phyloP scores from a whole-genome alignment of 441 rosid species.

The Macaranga tanarius region DNA sequence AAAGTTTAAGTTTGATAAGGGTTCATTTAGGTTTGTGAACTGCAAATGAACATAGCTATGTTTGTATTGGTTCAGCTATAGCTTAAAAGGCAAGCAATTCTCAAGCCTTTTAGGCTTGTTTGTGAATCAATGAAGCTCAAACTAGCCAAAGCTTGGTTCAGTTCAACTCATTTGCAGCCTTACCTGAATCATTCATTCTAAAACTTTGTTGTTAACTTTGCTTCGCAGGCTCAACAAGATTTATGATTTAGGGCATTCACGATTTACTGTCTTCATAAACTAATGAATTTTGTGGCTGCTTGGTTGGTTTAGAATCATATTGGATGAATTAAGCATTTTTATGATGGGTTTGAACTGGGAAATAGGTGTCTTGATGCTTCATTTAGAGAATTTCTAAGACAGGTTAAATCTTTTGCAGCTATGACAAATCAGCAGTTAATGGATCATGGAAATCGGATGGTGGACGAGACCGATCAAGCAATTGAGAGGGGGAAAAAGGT shows the following conservation, averaged over 20 bases:
- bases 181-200: no score
- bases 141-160: no score
- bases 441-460: conserved; percentile 75
- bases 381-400: conserved; percentile 21
- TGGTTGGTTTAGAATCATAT: neutral
- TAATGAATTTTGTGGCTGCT: neutral
- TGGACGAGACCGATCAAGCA: conserved; percentile 96
- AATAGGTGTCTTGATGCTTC: neutral
- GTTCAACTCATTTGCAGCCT: no score
- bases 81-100: no score
- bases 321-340: conserved; percentile 3
- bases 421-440: conserved; percentile 87
- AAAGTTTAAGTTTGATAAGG: no score
- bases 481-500: conserved; percentile 94
- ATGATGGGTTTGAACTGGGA: neutral
- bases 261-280: neutral
- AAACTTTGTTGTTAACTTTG: neutral
- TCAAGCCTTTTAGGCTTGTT: no score
- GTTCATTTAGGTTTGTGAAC: no score
- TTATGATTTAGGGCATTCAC: neutral
- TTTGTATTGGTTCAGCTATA: no score
- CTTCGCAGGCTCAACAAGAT: neutral
- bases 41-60: no score
- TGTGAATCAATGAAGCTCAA: no score
- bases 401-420: conserved; percentile 44